phyloP scores from a whole-genome alignment of 2,329 filamentous ascomycete species.

The Ophiostoma australiae region DNA sequence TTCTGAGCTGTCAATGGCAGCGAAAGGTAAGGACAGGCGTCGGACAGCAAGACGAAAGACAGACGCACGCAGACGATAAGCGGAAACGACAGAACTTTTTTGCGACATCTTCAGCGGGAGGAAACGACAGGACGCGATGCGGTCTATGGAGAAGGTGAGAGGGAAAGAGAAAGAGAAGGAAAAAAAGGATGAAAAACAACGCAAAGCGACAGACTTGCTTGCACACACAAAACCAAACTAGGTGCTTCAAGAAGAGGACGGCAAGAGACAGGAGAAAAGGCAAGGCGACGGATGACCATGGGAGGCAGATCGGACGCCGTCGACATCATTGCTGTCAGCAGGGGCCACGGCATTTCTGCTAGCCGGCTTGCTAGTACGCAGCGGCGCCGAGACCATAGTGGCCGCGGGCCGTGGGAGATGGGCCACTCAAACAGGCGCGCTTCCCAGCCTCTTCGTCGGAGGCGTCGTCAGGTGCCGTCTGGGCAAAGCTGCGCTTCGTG shows the following conservation, averaged over 20 bases:
- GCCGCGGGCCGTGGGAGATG: neutral
- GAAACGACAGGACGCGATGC: neutral
- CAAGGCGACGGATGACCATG: neutral
- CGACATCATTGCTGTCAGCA: no score
- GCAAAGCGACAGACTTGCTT: neutral
- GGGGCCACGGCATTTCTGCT: neutral
- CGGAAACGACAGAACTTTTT: neutral
- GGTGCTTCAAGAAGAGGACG: neutral
- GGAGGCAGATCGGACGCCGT: no score
- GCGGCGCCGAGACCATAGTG: no score
- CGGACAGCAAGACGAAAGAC: neutral
- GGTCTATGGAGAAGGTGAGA: neutral
- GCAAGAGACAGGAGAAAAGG: no score
- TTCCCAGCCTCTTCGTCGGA: neutral
- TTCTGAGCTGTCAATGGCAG: neutral
- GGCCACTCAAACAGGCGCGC: neutral
- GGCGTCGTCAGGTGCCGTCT: neutral
- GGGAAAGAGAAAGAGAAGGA: neutral
- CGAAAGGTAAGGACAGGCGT: neutral
- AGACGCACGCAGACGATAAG: neutral
- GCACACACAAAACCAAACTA: neutral
- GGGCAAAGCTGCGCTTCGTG: neutral
- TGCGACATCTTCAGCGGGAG: neutral
- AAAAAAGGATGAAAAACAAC: neutral
- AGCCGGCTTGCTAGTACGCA: neutral